Conservation (phyloP, 2,329 filamentous ascomycete species). For the Verticillium albo-atrum region DNA sequence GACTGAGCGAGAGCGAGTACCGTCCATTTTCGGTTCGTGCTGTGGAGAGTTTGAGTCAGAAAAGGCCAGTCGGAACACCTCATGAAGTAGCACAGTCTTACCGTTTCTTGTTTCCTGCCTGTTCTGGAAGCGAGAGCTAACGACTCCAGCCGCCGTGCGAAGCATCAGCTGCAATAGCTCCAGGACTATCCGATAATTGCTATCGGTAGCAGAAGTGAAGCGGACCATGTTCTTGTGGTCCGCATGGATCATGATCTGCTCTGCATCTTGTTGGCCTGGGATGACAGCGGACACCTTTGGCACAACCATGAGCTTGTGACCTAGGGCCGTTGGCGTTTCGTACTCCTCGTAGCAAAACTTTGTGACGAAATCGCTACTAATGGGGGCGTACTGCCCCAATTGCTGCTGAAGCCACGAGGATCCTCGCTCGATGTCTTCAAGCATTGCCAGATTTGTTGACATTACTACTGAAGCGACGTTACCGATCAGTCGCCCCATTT, state of each 20-base stretch:
- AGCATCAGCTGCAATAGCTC: neutral
- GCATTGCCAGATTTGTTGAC: too few species aligned
- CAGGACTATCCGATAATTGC: slow-evolving; percentile 10
- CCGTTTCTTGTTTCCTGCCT: too few species aligned
- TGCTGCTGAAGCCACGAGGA: slow-evolving; percentile 30
- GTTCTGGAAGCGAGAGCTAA: too few species aligned
- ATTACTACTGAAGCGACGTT: too few species aligned
- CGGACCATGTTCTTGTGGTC: slow-evolving; percentile 28
- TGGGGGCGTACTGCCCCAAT: slow-evolving; percentile 25
- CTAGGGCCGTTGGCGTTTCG: slow-evolving; percentile 18
- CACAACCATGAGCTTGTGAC: slow-evolving; percentile 24
- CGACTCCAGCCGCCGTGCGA: too few species aligned
- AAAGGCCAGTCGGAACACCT: too few species aligned
- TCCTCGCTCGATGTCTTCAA: slow-evolving; percentile 5
- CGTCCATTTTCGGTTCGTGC: too few species aligned
- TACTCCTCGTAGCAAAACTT: slow-evolving; percentile 26
- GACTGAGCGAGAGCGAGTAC: too few species aligned
- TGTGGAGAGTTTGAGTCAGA: too few species aligned
- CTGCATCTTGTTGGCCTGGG: slow-evolving; percentile 23
- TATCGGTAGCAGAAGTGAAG: slow-evolving; percentile 19
- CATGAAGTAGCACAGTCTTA: too few species aligned
- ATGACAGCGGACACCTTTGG: slow-evolving; percentile 28
- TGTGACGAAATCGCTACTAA: slow-evolving; percentile 27
- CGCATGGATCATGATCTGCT: slow-evolving; percentile 24
- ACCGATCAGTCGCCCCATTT: neutral